Evolutionary conservation across 1,284 basidiomycete species (phyloP).

Genomic region (Ceratobasidium sp.): DNA sequence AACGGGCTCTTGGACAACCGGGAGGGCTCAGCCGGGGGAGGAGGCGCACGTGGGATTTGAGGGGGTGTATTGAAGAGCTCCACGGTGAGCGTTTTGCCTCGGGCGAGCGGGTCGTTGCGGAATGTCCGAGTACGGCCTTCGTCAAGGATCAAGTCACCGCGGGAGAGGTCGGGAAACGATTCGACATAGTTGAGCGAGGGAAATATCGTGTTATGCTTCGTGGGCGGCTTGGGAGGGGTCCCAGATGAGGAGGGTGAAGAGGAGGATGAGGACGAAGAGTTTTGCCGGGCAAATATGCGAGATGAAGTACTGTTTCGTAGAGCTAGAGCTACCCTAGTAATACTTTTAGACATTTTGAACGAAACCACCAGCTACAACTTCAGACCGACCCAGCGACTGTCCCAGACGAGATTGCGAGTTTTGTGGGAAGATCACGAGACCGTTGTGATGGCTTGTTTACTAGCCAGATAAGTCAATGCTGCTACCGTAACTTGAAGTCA

Average conservation of each 20-base stretch:
- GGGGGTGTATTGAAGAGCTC: conserved; percentile 43
- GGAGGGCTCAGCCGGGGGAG: conserved; percentile 52
- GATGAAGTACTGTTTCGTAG: conserved; percentile 3
- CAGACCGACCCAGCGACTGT: not conserved
- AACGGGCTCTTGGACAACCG: conserved; percentile 41
- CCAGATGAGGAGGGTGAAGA: conserved; percentile 1
- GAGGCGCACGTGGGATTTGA: conserved; percentile 50
- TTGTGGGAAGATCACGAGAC: conserved; percentile 14
- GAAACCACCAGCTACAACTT: not conserved
- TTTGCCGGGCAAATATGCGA: conserved; percentile 19
- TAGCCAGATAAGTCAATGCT: not conserved
- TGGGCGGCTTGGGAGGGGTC: conserved; percentile 22
- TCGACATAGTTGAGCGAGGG: conserved; percentile 44
- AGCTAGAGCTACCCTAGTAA: not conserved
- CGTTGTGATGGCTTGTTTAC: conserved; percentile 5
- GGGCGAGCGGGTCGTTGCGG: conserved; percentile 20
- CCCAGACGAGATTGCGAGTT: conserved; percentile 6
- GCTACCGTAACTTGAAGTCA: not conserved
- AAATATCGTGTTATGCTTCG: conserved; percentile 43
- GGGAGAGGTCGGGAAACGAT: conserved; percentile 41
- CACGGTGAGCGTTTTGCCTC: conserved; percentile 36
- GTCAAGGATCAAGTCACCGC: conserved; percentile 34
- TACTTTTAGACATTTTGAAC: conserved; percentile 21
- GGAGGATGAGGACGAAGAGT: conserved; percentile 33
- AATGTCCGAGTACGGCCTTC: conserved; percentile 39